Evolutionary conservation across 768 basidiomycete genomes (phyloP).

Genomic region (Termitomyces sp.): DNA sequence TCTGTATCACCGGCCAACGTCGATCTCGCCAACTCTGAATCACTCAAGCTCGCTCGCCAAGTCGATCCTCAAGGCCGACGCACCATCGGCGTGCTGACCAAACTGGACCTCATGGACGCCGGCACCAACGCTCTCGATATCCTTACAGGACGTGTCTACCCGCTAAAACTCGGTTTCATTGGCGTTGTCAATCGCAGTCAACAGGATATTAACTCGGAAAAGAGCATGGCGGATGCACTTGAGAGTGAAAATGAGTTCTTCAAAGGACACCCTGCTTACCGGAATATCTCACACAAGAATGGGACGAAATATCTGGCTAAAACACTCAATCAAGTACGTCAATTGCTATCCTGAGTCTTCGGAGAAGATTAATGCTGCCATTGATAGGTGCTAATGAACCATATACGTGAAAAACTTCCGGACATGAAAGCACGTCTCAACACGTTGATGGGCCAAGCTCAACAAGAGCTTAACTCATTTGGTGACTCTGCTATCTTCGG

Average conservation of each 20-base stretch:
- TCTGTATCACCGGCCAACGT: constrained; percentile 98
- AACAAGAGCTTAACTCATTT: constrained; percentile 95
- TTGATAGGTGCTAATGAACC: constrained; percentile 82
- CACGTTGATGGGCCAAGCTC: constrained; percentile 97
- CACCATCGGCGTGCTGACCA: constrained; percentile 94
- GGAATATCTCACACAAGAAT: constrained; percentile 95
- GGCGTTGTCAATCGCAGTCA: constrained; percentile 98
- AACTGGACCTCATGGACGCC: constrained; percentile 98
- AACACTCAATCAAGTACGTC: constrained; percentile 82
- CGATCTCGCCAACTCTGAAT: constrained; percentile 97
- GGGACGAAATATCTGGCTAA: constrained; percentile 95
- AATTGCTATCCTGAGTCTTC: not conserved
- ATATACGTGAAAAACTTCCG: constrained; percentile 96
- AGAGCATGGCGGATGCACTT: constrained; percentile 79
- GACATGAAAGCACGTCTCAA: constrained; percentile 99
- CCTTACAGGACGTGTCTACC: constrained; percentile 94
- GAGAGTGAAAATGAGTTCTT: constrained; percentile 91
- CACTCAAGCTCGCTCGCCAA: constrained; percentile 90
- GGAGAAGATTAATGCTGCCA: not conserved
- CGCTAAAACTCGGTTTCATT: constrained; percentile 96
- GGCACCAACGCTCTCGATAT: constrained; percentile 97
- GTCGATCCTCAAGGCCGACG: constrained; percentile 96
- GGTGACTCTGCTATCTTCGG: constrained; percentile 91
- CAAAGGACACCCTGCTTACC: constrained; percentile 80
- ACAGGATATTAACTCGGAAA: constrained; percentile 89